Percentiles rank a stretch among this genome's conserved stretches.
phyloP scores from a whole-genome alignment of 1,284 basidiomycete species.

The Dichomitus squalens region DNA sequence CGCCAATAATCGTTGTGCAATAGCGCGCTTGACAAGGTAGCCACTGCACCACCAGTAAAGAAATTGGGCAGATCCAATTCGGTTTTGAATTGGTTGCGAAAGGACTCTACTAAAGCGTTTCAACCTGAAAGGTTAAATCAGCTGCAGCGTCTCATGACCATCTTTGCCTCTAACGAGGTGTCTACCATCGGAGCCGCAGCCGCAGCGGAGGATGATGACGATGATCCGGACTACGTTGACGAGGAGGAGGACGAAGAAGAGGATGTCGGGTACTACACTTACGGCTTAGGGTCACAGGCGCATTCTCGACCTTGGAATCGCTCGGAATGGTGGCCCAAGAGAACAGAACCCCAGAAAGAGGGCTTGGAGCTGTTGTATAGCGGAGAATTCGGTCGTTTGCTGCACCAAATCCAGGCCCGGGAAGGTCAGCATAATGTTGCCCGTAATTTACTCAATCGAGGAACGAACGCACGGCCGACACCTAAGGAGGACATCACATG shows the following conservation, averaged over 20 bases:
- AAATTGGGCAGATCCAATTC: too few species aligned
- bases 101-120: too few species aligned
- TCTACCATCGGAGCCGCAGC: neutral
- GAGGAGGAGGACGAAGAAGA: conserved; percentile 38
- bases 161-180: conserved; percentile 4
- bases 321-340: conserved; percentile 33
- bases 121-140: too few species aligned
- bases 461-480: conserved; percentile 38
- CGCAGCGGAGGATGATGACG: conserved; percentile 17
- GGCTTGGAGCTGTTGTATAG: conserved; percentile 75
- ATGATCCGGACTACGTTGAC: conserved; percentile 20
- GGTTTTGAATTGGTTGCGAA: too few species aligned
- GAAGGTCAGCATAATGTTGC: conserved; percentile 45
- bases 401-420: conserved; percentile 47
- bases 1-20: too few species aligned
- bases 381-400: conserved; percentile 85
- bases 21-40: too few species aligned
- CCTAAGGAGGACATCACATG: conserved; percentile 56
- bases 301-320: conserved; percentile 32
- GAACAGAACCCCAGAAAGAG: conserved; percentile 67
- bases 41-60: too few species aligned
- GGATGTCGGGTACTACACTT: conserved; percentile 40
- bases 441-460: conserved; percentile 47
- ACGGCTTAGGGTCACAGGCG: conserved; percentile 23
- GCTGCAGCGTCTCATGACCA: conserved; percentile 13